Conservation (phyloP, 495 filamentous ascomycete genomes). For the Annulohypoxylon maeteangense region DNA sequence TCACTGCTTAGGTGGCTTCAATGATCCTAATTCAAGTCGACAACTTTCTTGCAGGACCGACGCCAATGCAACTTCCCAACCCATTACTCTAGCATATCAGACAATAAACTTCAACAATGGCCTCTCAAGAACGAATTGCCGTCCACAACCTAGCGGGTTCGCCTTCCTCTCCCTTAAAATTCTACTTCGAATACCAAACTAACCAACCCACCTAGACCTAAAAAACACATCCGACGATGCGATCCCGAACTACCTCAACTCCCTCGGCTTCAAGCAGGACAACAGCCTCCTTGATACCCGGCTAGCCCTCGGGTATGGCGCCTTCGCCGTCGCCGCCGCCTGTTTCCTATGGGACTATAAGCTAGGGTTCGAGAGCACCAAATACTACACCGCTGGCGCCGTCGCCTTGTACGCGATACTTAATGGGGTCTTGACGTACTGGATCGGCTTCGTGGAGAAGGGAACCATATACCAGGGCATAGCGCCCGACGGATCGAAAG, state of each 20-base stretch:
- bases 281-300: constrained; percentile 84
- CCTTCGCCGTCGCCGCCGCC: constrained; percentile 79
- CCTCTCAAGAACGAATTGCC: constrained; percentile 67
- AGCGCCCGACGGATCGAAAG: constrained; percentile 52
- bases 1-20: constrained; percentile 8
- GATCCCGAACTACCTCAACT: constrained; percentile 89
- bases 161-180: background rate
- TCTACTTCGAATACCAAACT: constrained; percentile 9
- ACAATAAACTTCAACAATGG: constrained; percentile 48
- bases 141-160: constrained; percentile 73
- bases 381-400: constrained; percentile 75
- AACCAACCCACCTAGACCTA: constrained; percentile 70
- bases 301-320: constrained; percentile 82
- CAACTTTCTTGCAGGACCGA: constrained; percentile 5
- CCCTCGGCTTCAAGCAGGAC: constrained; percentile 81
- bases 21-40: background rate
- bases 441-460: constrained; percentile 87
- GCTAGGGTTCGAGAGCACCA: constrained; percentile 86
- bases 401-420: constrained; percentile 83
- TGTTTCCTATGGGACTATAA: constrained; percentile 93
- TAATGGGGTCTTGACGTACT: constrained; percentile 81
- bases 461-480: constrained; percentile 81
- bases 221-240: constrained; percentile 97
- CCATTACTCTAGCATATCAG: background rate
- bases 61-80: background rate